Evolutionary conservation across 257 asterid genomes (phyloP).

Genomic region (Petunia secreta): DNA sequence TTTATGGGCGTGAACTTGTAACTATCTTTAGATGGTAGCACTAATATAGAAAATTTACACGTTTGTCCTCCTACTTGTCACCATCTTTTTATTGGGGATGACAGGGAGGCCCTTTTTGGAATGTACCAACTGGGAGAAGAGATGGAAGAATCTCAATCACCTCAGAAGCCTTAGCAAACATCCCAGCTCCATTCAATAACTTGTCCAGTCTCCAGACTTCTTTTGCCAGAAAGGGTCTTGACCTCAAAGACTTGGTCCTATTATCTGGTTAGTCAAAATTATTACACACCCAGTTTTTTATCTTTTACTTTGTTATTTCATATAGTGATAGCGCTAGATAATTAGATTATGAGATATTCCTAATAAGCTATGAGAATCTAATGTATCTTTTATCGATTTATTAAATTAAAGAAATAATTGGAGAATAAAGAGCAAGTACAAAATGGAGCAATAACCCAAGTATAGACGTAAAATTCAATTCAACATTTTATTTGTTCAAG

Average conservation of each 20-base stretch:
- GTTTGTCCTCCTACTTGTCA: not conserved
- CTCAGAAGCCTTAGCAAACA: slow-evolving; percentile 45
- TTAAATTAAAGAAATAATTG: too few species aligned
- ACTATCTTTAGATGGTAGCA: too few species aligned
- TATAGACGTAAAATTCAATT: not conserved
- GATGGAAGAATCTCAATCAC: slow-evolving; percentile 51
- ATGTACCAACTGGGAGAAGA: slow-evolving; percentile 57
- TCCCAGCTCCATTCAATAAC: slow-evolving; percentile 51
- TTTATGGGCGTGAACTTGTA: too few species aligned
- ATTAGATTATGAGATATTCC: too few species aligned
- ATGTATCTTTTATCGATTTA: too few species aligned
- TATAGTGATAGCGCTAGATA: too few species aligned
- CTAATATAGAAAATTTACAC: not conserved
- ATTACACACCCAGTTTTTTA: not conserved
- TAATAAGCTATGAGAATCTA: too few species aligned
- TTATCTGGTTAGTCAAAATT: slow-evolving; percentile 43
- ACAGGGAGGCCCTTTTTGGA: slow-evolving; percentile 61
- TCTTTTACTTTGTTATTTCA: too few species aligned
- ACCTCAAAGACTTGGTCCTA: slow-evolving; percentile 48
- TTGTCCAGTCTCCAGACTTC: slow-evolving; percentile 47
- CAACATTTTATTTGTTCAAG: not conserved
- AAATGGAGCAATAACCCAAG: too few species aligned
- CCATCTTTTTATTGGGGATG: not conserved
- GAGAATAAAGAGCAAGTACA: too few species aligned
- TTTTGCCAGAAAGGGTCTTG: slow-evolving; percentile 55